Conservation (phyloP, 768 basidiomycete genomes). For the Boletus fagicola region DNA sequence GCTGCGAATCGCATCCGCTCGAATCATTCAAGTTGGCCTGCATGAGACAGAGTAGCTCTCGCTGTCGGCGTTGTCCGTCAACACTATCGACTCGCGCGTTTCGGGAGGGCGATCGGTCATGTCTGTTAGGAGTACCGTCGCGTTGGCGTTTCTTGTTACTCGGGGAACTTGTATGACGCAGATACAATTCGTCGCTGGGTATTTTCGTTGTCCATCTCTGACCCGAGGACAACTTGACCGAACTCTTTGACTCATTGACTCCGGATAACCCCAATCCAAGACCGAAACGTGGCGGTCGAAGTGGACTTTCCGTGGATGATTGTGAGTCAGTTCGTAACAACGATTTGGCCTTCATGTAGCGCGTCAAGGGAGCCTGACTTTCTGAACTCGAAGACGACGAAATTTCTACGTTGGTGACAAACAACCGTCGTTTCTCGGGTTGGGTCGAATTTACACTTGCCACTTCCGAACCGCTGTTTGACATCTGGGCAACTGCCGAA, state of each 20-base stretch:
- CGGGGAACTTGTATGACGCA: conserved; percentile 7
- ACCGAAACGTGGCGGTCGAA: conserved; percentile 28
- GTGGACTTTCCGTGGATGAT: conserved; percentile 23
- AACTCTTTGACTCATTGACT: conserved; percentile 10
- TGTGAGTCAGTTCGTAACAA: conserved; percentile 20
- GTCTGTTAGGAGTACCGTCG: conserved; percentile 10
- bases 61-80: conserved; percentile 19
- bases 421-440: conserved; percentile 39
- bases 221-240: conserved; percentile 6
- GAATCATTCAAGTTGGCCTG: conserved; percentile 7
- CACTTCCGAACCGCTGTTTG: conserved; percentile 27
- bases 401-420: conserved; percentile 45
- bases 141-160: conserved; percentile 10
- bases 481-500: neutral
- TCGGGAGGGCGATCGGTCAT: conserved; percentile 11
- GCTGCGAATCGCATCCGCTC: conserved; percentile 19
- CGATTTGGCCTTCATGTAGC: conserved; percentile 16
- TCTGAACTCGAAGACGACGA: conserved; percentile 44
- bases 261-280: conserved; percentile 29
- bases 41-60: conserved; percentile 18
- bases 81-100: conserved; percentile 2
- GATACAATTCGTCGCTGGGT: neutral
- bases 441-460: conserved; percentile 29
- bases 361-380: conserved; percentile 27
- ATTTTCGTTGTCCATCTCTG: conserved; percentile 19